Conservation (phyloP, 768 basidiomycete species). For the Naganishia antarctica region DNA sequence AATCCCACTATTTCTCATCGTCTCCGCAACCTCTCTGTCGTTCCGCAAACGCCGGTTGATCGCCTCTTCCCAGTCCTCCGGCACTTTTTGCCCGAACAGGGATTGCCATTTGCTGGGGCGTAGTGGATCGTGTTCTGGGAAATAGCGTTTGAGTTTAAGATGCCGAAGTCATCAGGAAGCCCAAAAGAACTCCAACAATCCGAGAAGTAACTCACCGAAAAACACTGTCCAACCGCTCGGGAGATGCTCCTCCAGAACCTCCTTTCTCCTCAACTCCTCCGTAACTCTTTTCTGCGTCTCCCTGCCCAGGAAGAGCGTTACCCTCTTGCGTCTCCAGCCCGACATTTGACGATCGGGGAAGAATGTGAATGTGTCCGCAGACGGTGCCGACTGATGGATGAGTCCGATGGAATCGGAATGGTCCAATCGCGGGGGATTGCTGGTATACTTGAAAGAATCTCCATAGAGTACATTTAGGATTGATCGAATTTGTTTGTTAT, state of each 20-base stretch:
- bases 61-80: neutral
- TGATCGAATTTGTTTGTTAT: neutral
- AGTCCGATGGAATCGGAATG: neutral
- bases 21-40: neutral
- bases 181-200: neutral
- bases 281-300: neutral
- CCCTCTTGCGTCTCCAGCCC: neutral
- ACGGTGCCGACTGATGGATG: neutral
- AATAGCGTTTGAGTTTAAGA: too few relatives aligned
- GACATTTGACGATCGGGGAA: constrained; percentile 2
- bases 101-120: neutral
- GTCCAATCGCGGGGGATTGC: neutral
- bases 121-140: neutral
- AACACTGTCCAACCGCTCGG: constrained; percentile 15
- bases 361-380: constrained; percentile 3
- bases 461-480: neutral
- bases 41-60: neutral
- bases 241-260: neutral
- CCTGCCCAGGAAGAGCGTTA: neutral
- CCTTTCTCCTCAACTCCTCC: neutral
- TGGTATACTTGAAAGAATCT: neutral
- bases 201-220: neutral
- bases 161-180: neutral
- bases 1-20: constrained; percentile 13
- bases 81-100: neutral